Conservation (phyloP, 768 basidiomycete species). For the Boletus rubescentipes region DNA sequence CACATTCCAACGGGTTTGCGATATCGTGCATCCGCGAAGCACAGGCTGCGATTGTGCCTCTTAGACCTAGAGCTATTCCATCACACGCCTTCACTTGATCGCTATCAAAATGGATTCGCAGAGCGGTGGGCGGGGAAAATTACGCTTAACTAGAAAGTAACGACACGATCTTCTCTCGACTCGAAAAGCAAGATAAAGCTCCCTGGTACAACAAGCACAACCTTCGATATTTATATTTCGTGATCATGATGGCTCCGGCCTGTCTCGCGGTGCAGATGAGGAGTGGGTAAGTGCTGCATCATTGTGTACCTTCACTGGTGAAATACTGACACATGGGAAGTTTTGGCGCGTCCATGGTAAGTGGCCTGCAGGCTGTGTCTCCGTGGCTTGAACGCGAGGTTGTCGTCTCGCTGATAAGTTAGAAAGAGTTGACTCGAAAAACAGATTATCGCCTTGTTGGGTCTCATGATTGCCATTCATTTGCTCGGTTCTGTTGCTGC, state of each 20-base stretch:
- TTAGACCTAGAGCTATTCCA: too few relatives aligned
- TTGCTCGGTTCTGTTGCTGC: conserved; percentile 56
- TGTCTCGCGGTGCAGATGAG: conserved; percentile 18
- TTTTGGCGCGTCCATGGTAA: conserved; percentile 52
- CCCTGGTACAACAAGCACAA: conserved; percentile 67
- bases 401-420: not conserved
- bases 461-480: conserved; percentile 57
- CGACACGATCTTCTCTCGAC: conserved; percentile 19
- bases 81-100: too few relatives aligned
- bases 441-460: conserved; percentile 53
- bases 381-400: conserved; percentile 54
- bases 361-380: conserved; percentile 57
- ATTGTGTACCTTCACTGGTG: not conserved
- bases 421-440: not conserved
- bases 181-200: conserved; percentile 36
- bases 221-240: conserved; percentile 51
- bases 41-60: too few relatives aligned
- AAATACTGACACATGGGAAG: conserved; percentile 3
- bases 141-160: conserved; percentile 1
- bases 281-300: conserved; percentile 1
- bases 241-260: conserved; percentile 52
- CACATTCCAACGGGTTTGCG: too few relatives aligned
- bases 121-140: not conserved
- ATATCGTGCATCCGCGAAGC: too few relatives aligned
- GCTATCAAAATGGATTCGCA: conserved; percentile 3